Base-by-base conservation (phyloP, 2,329 filamentous ascomycete genomes). In the Penicillium psychrosexuale region DNA sequence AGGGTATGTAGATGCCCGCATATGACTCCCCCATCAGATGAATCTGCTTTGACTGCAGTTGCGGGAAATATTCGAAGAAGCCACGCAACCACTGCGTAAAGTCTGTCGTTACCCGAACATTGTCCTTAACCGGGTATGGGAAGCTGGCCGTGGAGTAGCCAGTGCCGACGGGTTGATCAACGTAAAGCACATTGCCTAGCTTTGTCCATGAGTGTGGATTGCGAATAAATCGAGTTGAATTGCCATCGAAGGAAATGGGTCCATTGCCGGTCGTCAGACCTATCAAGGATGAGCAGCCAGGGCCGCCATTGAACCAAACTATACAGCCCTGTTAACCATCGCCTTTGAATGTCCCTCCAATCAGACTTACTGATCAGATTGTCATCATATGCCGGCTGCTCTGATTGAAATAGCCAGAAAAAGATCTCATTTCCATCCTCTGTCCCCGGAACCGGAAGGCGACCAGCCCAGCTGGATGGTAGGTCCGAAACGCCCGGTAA, bases 11-110 rank as follows among this genome's bases (percentile, higher is more conserved):
- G 42, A 73, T 67, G 0, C 72, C 72, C 7, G 68, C 71, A 53
- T 72, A 74, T 9, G 70, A 73, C 54, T 74, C 69, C n/a, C 71
- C 72, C 46, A 73, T 69, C n/a, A 74, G 30, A 53, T 73, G 68
- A 1, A 71, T 63, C 9, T 65, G 64, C 51, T 72, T 72, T 3
- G 61, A 59, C n/a, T 63, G 56, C 2, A 73, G 58, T 22, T 69
- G 60, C 2, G 69, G 67, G 53, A 74, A 73, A 9, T 61, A 34
- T 3, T 47, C 30, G 30, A 71, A 66, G 57, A 74, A 73, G 6
- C 44, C 57, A 28, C 61, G 54, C 31, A 74, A 59, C 72, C 69
- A 74, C 30, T 44, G 45, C 43, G 64, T 63, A 43, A 74, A 70
- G 48, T 72, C 60, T 8, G 60, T 56, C 7, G 66, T 70, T 19